Base-by-base conservation (phyloP, 306 rosid genomes). In the Trifolium fragiferum region DNA sequence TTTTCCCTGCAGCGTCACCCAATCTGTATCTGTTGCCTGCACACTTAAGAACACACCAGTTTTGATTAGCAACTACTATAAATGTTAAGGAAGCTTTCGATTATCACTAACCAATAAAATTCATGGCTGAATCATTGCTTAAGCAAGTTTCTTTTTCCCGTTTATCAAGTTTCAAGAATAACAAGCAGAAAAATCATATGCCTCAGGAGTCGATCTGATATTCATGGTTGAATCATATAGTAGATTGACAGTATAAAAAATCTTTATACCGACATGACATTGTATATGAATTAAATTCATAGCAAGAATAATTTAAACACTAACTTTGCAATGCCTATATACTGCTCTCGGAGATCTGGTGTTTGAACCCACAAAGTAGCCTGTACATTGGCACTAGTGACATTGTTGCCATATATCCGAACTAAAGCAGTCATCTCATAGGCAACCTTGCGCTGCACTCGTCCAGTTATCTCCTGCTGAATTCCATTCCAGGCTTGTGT, bases 1-100 rank as follows among this genome's bases (percentile, higher is more conserved):
- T 66, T 92, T 94, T 66, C 99, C 99, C 79, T 87, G 89, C 82
- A 92, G 66, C 62, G 84, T 88, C 54, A 83, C 80, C 99, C 99
- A 94, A 75, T 92, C 90, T 82, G 92, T 89, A 82, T 94, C 96
- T 53, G 96, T 91, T 81, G 97, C 96, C 95, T 94, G 90, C 82
- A 86, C 91, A 78, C 99, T 94, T 80, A 35, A 83, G 69, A 72
- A 75, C 54, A 81, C 43, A 85, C 77, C 75, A 64, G 72, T 59
- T 43, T 71, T 53, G 69, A 70, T 82, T 64, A 91, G 82, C 50
- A 75, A 74, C 14, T 57, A 44, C 27, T 50, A 49, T 27, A 76
- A 79, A 75, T 44, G 46, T 65, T 27, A 67, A 51, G 50, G 30
- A 43, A 66, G 72, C 63, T 49, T 58, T 25, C 58, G 7, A 58